These are phyloP conservation scores for Acanthochlamys bracteata DNA, from an alignment of 106 monocot species.

Conservation along the genomic window DNA sequence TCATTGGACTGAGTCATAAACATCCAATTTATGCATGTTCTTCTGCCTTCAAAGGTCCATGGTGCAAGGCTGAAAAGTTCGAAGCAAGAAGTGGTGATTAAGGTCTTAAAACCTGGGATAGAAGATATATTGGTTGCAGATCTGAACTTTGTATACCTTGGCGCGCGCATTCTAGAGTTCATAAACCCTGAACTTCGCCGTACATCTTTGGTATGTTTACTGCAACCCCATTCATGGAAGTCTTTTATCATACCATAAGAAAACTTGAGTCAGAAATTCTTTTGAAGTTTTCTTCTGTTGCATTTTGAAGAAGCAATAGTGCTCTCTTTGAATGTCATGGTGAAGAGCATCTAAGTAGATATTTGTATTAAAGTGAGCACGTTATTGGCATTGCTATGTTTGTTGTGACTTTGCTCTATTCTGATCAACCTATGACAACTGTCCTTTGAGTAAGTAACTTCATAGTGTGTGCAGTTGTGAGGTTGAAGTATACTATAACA, in stretches of 20 bases:
- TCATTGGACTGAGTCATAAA: not conserved
- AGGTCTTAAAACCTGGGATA: slow-evolving; percentile 90
- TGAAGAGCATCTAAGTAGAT: no score
- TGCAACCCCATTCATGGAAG: not conserved
- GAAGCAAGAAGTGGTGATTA: slow-evolving; percentile 87
- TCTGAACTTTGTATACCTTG: slow-evolving; percentile 87
- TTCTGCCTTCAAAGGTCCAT: slow-evolving; percentile 60
- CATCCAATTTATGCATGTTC: not conserved
- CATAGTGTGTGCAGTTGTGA: no score
- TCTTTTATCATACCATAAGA: not conserved
- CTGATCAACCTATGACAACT: no score
- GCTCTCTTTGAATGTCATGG: no score
- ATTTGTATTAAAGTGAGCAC: no score
- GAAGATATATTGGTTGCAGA: slow-evolving; percentile 91
- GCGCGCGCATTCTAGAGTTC: slow-evolving; percentile 81
- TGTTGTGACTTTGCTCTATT: no score
- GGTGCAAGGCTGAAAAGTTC: slow-evolving; percentile 78
- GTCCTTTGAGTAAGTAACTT: no score
- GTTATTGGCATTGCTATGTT: no score
- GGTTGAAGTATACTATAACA: no score
- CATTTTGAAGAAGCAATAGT: no score
- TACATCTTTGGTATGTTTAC: slow-evolving; percentile 64
- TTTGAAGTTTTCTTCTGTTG: not conserved
- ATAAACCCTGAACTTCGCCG: slow-evolving; percentile 80
- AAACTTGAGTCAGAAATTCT: not conserved